Evolutionary conservation across 164 flowering plant species (phyloP).

Genomic region (Kalanchoe fedtschenkoi): DNA sequence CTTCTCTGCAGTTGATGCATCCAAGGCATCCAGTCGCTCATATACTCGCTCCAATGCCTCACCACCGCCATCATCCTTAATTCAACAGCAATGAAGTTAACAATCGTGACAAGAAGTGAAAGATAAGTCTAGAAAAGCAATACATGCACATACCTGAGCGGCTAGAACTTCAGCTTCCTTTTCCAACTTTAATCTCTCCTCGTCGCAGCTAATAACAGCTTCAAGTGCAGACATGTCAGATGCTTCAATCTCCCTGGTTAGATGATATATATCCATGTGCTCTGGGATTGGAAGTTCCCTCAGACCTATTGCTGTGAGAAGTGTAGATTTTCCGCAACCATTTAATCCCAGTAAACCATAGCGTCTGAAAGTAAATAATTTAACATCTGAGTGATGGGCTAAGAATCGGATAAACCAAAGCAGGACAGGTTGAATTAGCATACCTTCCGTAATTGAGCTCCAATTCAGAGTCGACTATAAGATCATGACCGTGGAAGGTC

Average conservation of each 20-base stretch:
- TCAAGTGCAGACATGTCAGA: conserved; percentile 84
- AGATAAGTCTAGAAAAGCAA: conserved; percentile 25
- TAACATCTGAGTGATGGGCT: not conserved
- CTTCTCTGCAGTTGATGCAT: conserved; percentile 86
- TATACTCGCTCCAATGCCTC: conserved; percentile 77
- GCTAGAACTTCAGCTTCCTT: conserved; percentile 74
- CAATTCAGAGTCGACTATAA: conserved; percentile 81
- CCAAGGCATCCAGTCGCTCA: conserved; percentile 84
- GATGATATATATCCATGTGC: conserved; percentile 89
- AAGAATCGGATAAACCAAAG: not conserved
- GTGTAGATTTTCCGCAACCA: conserved; percentile 96
- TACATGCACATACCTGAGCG: conserved; percentile 37
- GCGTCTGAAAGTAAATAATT: conserved; percentile 37
- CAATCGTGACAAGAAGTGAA: not conserved
- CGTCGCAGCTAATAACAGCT: conserved; percentile 85
- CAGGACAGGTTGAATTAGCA: not conserved
- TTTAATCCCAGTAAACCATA: conserved; percentile 90
- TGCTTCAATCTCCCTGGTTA: conserved; percentile 79
- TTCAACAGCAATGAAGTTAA: not conserved
- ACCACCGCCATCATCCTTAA: conserved; percentile 75
- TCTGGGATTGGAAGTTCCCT: conserved; percentile 94
- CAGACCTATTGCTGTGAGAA: conserved; percentile 65
- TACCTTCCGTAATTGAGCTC: conserved; percentile 97
- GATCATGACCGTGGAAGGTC: conserved; percentile 96
- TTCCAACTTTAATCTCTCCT: conserved; percentile 73